Percentiles rank a stretch among this genome's conserved stretches.
Evolutionary conservation across 2,329 filamentous ascomycete genomes (phyloP).

Genomic region (Trichoderma sp.): DNA sequence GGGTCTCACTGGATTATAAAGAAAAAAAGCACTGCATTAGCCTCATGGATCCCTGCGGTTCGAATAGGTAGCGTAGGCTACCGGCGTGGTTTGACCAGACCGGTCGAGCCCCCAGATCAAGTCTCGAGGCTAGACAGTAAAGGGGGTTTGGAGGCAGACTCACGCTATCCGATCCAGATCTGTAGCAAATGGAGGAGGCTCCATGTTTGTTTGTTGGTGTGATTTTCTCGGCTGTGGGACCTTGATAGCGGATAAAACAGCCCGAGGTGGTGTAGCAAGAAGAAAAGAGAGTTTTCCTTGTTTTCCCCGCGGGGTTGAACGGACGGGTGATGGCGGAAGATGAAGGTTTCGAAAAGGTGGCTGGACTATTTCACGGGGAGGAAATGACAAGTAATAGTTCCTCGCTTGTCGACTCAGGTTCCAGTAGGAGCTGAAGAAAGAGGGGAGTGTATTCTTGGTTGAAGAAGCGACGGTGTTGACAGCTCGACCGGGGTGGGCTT

Average conservation of each 20-base stretch:
- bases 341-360: slow-evolving; percentile 22
- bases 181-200: slow-evolving; percentile 28
- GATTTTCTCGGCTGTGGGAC: slow-evolving; percentile 25
- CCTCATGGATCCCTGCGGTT: slow-evolving; percentile 14
- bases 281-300: slow-evolving; percentile 8
- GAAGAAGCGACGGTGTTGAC: slow-evolving; percentile 16
- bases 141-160: slow-evolving; percentile 23
- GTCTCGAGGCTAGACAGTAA: not conserved
- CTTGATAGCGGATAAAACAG: slow-evolving; percentile 26
- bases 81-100: slow-evolving; percentile 9
- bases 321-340: slow-evolving; percentile 6
- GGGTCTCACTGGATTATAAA: slow-evolving; percentile 26
- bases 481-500: not conserved
- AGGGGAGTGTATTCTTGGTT: not conserved
- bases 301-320: slow-evolving; percentile 28
- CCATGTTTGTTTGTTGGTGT: slow-evolving; percentile 25
- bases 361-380: slow-evolving; percentile 11
- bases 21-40: slow-evolving; percentile 4
- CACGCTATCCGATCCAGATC: slow-evolving; percentile 31
- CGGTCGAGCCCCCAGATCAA: slow-evolving; percentile 20
- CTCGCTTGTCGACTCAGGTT: slow-evolving; percentile 17
- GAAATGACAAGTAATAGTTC: not conserved
- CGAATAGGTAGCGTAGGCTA: slow-evolving; percentile 14
- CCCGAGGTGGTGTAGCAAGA: slow-evolving; percentile 26
- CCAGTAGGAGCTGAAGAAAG: slow-evolving; percentile 11